phyloP scores from a whole-genome alignment of 495 filamentous ascomycete species.

The Penicillium subrubescens region DNA sequence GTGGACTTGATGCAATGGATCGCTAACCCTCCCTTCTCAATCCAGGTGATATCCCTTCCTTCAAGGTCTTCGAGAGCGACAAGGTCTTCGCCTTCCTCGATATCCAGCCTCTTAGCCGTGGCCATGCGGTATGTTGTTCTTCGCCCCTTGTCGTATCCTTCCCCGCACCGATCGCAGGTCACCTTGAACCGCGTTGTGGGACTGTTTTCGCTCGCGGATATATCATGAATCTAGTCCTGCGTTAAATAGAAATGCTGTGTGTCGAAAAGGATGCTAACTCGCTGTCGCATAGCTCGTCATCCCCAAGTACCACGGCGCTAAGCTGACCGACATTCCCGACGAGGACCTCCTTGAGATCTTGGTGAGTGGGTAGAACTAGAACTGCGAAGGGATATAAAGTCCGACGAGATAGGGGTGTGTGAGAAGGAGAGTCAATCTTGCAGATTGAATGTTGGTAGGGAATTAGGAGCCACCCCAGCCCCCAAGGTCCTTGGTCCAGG shows the following conservation, averaged over 20 bases:
- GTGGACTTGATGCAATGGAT: neutral
- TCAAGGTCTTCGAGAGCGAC: constrained; percentile 92
- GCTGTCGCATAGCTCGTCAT: constrained; percentile 74
- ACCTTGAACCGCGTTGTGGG: neutral
- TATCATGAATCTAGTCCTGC: neutral
- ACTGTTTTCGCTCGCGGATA: neutral
- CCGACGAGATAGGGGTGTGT: neutral
- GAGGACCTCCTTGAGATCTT: constrained; percentile 82
- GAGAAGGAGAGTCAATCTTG: constrained; percentile 2
- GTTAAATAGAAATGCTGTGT: neutral
- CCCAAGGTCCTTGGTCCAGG: constrained; percentile 25
- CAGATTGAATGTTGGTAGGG: neutral
- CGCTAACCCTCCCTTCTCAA: neutral
- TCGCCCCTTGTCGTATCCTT: constrained; percentile 9
- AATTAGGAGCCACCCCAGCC: constrained; percentile 5
- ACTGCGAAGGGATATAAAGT: neutral
- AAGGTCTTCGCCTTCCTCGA: constrained; percentile 97
- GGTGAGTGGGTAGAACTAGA: constrained; percentile 47
- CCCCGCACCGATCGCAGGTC: constrained; percentile 25
- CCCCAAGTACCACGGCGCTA: constrained; percentile 92
- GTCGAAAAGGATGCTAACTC: constrained; percentile 2
- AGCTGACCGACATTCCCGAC: constrained; percentile 92
- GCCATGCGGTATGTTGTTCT: constrained; percentile 68
- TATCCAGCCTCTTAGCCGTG: constrained; percentile 81
- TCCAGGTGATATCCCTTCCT: constrained; percentile 87